Percentiles rank a stretch among this genome's conserved stretches.
These are phyloP conservation scores for Antitrichia curtipendula DNA, from an alignment of 225 moss, liverwort and hornwort genomes.

Conservation along the genomic window DNA sequence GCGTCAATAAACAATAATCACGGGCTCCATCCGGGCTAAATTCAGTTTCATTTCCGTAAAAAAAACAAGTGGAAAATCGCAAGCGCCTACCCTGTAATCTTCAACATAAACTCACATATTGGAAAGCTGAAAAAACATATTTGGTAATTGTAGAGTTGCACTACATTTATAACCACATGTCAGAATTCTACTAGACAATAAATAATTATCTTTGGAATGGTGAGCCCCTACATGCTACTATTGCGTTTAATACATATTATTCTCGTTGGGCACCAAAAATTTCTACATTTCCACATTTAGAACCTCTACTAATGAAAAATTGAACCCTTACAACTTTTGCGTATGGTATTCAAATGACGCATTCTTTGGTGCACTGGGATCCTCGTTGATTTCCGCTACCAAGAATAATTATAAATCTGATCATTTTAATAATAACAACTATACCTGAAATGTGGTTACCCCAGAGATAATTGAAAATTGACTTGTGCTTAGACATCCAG, in stretches of 20 bases:
- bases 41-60: background rate
- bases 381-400: background rate
- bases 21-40: background rate
- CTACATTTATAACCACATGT: background rate
- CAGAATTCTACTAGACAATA: background rate
- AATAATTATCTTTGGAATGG: background rate
- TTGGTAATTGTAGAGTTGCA: background rate
- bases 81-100: background rate
- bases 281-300: background rate
- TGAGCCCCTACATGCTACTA: background rate
- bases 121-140: background rate
- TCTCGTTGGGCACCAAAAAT: background rate
- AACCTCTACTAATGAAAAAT: background rate
- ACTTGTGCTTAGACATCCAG: background rate
- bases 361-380: background rate
- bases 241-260: background rate
- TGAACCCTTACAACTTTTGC: background rate
- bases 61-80: background rate
- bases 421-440: background rate
- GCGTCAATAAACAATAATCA: background rate
- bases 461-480: background rate
- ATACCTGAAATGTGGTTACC: background rate
- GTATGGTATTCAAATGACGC: background rate
- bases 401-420: background rate
- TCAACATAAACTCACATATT: background rate